Percentiles rank a stretch among this genome's conserved stretches.
Conservation (phyloP, 331 rosid species). For the Pyrus hybrid region DNA sequence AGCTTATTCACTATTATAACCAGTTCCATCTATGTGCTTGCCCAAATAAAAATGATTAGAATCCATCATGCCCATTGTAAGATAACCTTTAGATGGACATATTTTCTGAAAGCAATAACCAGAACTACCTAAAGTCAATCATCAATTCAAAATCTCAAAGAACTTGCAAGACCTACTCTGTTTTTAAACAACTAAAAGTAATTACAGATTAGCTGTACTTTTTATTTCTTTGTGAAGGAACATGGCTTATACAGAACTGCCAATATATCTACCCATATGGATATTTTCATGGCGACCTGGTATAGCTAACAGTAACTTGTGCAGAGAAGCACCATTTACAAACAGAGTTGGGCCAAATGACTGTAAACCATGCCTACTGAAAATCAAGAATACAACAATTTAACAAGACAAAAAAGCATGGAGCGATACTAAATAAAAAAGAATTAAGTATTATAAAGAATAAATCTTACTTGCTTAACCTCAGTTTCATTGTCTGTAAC, state of each 20-base stretch:
- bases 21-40: too few species aligned
- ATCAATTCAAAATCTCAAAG: neutral
- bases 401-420: neutral
- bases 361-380: neutral
- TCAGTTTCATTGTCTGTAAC: conserved; percentile 87
- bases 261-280: neutral
- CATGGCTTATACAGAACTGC: neutral
- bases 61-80: too few species aligned
- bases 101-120: neutral
- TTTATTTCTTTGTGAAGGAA: neutral
- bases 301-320: neutral
- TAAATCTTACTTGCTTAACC: conserved; percentile 83
- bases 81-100: too few species aligned
- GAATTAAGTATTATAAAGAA: neutral
- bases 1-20: neutral
- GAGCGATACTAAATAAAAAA: neutral
- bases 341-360: neutral
- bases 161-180: neutral
- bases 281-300: neutral
- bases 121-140: neutral
- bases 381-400: neutral
- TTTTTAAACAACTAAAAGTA: neutral
- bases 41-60: too few species aligned
- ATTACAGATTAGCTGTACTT: neutral
- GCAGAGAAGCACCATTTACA: neutral